Base-by-base conservation (phyloP, 225 moss, liverwort and hornwort species). In the Climacium dendroides region DNA sequence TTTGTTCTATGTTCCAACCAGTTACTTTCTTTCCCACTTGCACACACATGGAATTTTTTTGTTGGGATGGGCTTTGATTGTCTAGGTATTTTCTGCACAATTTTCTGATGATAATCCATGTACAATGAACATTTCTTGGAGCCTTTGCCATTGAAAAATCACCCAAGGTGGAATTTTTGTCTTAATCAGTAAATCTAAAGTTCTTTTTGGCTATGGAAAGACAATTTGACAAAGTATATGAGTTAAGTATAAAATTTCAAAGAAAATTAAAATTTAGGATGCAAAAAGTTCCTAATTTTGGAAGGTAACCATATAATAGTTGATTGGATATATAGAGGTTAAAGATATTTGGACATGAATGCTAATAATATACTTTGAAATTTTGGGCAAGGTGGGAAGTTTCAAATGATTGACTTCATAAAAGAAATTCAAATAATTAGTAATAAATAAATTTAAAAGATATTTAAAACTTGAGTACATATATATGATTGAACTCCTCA, bases 401-500 rank as follows among this genome's bases (percentile, higher is more conserved):
- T 54, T n/a, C 4, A n/a, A 54, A 77, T 54, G 2, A n/a, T 15
- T 14, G 1, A 24, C 1, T 14, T 23, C 1, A 9, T 24, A n/a
- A n/a, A n/a, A n/a, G n/a, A 9, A 23, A 35, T 20, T 22, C 7
- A 48, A 52, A 34, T 2, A 74, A 52, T 1, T 22, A 32, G 4
- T 20, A 7, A 13, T 8, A 35, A 14, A 8, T 22, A 8, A 14
- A 23, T 53, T 45, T 13, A 7, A 13, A 72, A 22, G 12, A 28
- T 67, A 16, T 20, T 52, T 8, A 20, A 50, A 34, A 52, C 13
- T 34, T 52, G 2, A 13, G 0, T 34, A 34, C 0, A 52, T 52
- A 22, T 0, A 2, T 50, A 13, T 0, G n/a, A 52, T 0, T 0
- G 4, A 52, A 8, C 3, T 8, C 34, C 0, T 20, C 5, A 35